Base-by-base conservation (phyloP, 2,329 filamentous ascomycete genomes). In the Alternaria dauci region DNA sequence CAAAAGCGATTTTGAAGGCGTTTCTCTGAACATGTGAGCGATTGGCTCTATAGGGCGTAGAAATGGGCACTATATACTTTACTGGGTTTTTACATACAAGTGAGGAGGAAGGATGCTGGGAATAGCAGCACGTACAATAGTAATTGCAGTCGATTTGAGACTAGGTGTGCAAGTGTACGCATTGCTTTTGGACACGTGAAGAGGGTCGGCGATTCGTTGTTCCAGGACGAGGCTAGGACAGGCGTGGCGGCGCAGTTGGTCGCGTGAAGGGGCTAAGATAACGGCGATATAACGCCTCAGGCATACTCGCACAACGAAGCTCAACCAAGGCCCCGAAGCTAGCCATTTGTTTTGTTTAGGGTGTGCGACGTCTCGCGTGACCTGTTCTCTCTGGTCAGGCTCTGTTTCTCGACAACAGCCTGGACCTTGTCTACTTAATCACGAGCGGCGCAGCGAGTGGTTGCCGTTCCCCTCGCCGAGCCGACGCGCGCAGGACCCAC, bases 1-100 rank as follows among this genome's bases (percentile, higher is more conserved):
- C 46, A 67, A 68, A 68, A 69, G 62, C 54, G 58, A 39, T 54
- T 25, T 64, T 34, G 47, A 39, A 23, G 61, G 65, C 61, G 59
- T 64, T 63, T 54, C 3, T 50, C 50, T 20, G 54, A 36, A 41
- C 12, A 46, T 32, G 34, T n/a, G 54, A 57, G 53, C 47, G 48
- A 30, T 23, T 36, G 51, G 47, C 53, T 52, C 20, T 47, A 34
- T n/a, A 55, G 63, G 32, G 58, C 43, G 58, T 44, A 66, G 58
- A 51, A 12, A 50, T 41, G 41, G 28, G 32, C 55, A 41, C 34
- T 30, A 52, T 26, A 39, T 34, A 39, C 16, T 50, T 28, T 43
- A 41, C 43, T 53, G 18, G 39, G 44, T 32, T 55, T 41, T 12
- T 42, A 36, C 38, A 54, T 42, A 63, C 11, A 44, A 28, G 11